Percentiles rank a stretch among this genome's conserved stretches.
Conservation (phyloP, 768 basidiomycete species). For the Russula vinacea region DNA sequence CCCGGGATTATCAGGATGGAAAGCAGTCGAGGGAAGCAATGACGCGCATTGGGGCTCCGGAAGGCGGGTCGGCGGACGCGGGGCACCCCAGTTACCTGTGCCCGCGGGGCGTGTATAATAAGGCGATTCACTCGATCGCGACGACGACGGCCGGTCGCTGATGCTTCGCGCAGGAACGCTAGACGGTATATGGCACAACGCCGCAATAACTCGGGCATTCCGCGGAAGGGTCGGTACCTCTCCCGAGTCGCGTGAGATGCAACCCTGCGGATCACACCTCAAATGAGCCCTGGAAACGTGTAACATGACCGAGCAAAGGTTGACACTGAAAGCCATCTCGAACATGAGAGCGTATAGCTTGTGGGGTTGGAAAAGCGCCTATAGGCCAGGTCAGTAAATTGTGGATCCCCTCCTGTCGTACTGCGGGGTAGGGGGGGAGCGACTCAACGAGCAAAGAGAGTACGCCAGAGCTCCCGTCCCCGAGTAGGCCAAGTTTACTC, state of each 20-base stretch:
- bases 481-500: constrained; percentile 5
- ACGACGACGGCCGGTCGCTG: constrained; percentile 28
- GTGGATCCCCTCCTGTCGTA: neutral
- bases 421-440: constrained; percentile 11
- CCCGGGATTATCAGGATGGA: constrained; percentile 22
- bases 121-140: constrained; percentile 24
- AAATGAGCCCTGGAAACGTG: constrained; percentile 19
- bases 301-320: constrained; percentile 19
- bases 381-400: constrained; percentile 23
- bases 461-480: neutral
- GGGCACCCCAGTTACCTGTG: constrained; percentile 23
- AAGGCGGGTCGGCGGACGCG: constrained; percentile 24
- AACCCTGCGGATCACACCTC: constrained; percentile 19
- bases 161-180: constrained; percentile 12
- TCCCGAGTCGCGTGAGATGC: constrained; percentile 5
- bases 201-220: constrained; percentile 11
- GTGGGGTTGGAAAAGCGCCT: constrained; percentile 22
- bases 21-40: constrained; percentile 14
- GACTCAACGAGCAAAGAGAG: constrained; percentile 28
- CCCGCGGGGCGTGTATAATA: constrained; percentile 27
- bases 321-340: constrained; percentile 14
- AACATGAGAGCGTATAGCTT: constrained; percentile 19
- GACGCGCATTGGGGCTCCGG: constrained; percentile 23
- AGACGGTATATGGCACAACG: neutral
- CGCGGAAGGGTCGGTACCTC: constrained; percentile 12